phyloP scores from a whole-genome alignment of 2,329 filamentous ascomycete genomes.

The Nothopassalora personata region DNA sequence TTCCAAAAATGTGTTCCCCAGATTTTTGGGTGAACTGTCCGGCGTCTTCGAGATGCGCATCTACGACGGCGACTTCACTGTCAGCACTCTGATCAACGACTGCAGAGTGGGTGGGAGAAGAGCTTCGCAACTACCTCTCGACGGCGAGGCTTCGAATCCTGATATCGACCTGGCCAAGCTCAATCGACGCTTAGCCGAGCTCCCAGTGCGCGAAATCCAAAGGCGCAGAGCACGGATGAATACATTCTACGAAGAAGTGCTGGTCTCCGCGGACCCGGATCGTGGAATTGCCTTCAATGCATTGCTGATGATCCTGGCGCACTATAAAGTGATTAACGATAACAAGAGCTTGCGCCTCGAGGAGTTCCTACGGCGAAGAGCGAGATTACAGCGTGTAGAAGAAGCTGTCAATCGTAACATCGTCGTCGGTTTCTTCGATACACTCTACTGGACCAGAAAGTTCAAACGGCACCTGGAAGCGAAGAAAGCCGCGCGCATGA shows the following conservation, averaged over 20 bases:
- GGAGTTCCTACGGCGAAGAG: slow-evolving; percentile 86
- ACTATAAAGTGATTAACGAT: slow-evolving; percentile 98
- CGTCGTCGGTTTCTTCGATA: slow-evolving; percentile 94
- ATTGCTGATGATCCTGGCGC: slow-evolving; percentile 89
- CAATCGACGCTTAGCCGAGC: slow-evolving; percentile 63
- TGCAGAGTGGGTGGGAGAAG: slow-evolving; percentile 56
- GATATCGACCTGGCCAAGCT: slow-evolving; percentile 69
- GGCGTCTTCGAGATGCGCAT: slow-evolving; percentile 97
- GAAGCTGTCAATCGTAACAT: slow-evolving; percentile 87
- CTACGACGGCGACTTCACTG: slow-evolving; percentile 84
- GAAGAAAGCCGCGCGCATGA: slow-evolving; percentile 72
- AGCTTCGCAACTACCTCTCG: slow-evolving; percentile 46
- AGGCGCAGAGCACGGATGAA: slow-evolving; percentile 75
- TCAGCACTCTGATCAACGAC: slow-evolving; percentile 80
- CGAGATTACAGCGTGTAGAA: slow-evolving; percentile 85
- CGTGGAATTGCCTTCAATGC: slow-evolving; percentile 86
- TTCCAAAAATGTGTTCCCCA: slow-evolving; percentile 79
- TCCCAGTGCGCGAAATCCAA: slow-evolving; percentile 72
- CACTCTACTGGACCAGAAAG: slow-evolving; percentile 76
- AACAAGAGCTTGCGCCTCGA: slow-evolving; percentile 93
- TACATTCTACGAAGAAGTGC: slow-evolving; percentile 93
- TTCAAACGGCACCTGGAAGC: slow-evolving; percentile 71
- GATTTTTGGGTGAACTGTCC: slow-evolving; percentile 81
- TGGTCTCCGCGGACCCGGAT: slow-evolving; percentile 86
- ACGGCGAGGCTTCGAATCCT: slow-evolving; percentile 31